phyloP scores from a whole-genome alignment of 345 rosid species.

The Eucalyptus sp. region DNA sequence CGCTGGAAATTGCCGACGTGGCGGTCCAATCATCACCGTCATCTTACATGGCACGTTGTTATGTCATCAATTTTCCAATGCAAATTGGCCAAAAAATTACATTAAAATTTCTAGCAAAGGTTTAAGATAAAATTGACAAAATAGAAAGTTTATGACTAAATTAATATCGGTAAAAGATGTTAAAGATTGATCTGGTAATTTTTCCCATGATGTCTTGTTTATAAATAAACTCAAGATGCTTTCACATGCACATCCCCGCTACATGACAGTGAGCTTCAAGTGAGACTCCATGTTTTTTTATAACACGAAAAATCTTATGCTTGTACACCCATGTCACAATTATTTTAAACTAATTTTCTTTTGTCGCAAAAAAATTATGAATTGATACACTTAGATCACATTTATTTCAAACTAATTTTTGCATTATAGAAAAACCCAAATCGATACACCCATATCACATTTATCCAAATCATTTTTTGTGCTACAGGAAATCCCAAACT shows the following conservation, averaged over 20 bases:
- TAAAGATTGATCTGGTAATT: background rate
- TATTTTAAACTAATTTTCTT: background rate
- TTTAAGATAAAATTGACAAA: background rate
- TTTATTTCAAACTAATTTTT: background rate
- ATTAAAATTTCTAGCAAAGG: background rate
- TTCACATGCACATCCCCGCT: background rate
- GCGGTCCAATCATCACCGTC: fast-evolving
- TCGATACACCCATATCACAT: background rate
- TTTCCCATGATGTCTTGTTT: background rate
- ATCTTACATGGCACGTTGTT: fast-evolving
- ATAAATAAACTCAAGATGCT: background rate
- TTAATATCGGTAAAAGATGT: fast-evolving
- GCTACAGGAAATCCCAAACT: background rate
- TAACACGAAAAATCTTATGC: background rate
- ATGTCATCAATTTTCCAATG: fast-evolving
- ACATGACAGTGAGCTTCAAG: background rate
- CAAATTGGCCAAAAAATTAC: background rate
- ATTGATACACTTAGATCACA: background rate
- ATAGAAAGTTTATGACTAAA: background rate
- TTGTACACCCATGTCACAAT: background rate
- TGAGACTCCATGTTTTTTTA: background rate
- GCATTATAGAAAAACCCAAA: background rate
- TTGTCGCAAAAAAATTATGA: background rate
- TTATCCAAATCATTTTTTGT: background rate
- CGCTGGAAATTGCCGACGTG: fast-evolving